Base-by-base conservation (phyloP, 495 filamentous ascomycete genomes). In the Penicillium salamii region DNA sequence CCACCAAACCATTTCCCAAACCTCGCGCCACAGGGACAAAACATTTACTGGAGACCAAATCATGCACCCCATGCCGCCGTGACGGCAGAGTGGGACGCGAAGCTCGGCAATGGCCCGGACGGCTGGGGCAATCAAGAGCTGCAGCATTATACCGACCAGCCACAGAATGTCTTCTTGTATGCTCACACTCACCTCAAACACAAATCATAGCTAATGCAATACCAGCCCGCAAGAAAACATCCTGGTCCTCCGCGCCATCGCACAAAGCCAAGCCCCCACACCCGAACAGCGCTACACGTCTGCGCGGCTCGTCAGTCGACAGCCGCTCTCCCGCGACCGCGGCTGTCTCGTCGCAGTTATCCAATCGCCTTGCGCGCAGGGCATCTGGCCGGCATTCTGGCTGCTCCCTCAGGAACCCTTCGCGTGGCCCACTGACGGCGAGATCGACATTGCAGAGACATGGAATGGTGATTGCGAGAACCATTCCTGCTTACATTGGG, bases 341-440 rank as follows among this genome's bases (percentile, higher is more conserved):
- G 60, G 60, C 42, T 63, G 60, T 55, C 54, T 63, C n/a, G 58
- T 57, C 18, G 60, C 57, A 42, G 58, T 57, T 43, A 63, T 63
- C 40, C 61, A 38, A 8, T 57, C 60, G 38, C 60, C 60, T 9
- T 57, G 61, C 5, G 60, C 60, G 21, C 45, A 51, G 28, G 60
- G 60, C 49, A 63, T 63, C 51, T 63, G 60, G 60, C 60, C 60
- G 39, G 60, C 60, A 23, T 63, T 63, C 55, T 63, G 60, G 60
- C 54, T 63, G 60, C 60, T 63, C 53, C 60, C 60, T 55, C 61
- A 63, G 58, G 60, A 63, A 37, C 60, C 60, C 42, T 63, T 63
- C 52, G 58, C 61, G 54, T 63, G 60, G 60, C 60, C 60, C 20
- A 57, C 61, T 42, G 60, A 63, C 43, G 60, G 60, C n/a, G 60